Conservation (phyloP, 352 stramenopile genomes). For the Pythium phragmiticola region DNA sequence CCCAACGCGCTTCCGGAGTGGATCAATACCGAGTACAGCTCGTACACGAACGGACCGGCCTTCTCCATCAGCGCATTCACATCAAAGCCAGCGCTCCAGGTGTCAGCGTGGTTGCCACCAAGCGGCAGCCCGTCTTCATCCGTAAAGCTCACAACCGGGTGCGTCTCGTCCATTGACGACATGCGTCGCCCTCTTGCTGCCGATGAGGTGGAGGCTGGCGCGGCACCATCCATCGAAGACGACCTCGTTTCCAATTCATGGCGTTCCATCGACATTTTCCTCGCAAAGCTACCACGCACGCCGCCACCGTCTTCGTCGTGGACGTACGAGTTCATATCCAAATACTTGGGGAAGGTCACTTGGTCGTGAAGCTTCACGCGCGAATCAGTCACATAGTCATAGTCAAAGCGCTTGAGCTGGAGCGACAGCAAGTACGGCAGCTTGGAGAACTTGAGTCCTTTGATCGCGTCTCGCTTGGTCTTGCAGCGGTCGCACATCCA, state of each 20-base stretch:
- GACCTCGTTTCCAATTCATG: slow-evolving; percentile 60
- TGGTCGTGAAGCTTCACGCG: slow-evolving; percentile 86
- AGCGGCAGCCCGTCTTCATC: slow-evolving; percentile 11
- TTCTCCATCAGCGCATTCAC: slow-evolving; percentile 57
- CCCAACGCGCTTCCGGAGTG: slow-evolving; percentile 90
- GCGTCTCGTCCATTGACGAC: slow-evolving; percentile 77
- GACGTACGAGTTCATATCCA: slow-evolving; percentile 89
- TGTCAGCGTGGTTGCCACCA: slow-evolving; percentile 31
- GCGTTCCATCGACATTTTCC: slow-evolving; percentile 88
- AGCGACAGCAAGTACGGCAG: slow-evolving; percentile 88
- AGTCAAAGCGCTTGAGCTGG: slow-evolving; percentile 92
- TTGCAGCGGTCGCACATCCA: slow-evolving; percentile 85
- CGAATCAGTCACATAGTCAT: slow-evolving; percentile 90
- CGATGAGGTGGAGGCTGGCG: slow-evolving; percentile 1
- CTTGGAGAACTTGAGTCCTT: slow-evolving; percentile 88
- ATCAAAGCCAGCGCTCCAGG: slow-evolving; percentile 75
- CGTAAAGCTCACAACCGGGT: slow-evolving; percentile 34
- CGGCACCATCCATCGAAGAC: slow-evolving; percentile 7
- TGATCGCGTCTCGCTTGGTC: slow-evolving; percentile 88
- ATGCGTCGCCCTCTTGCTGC: slow-evolving; percentile 36
- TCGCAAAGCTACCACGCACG: slow-evolving; percentile 55
- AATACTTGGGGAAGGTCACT: slow-evolving; percentile 88
- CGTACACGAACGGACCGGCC: slow-evolving; percentile 79
- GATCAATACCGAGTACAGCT: slow-evolving; percentile 92
- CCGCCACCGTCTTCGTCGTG: slow-evolving; percentile 48